Conservation (phyloP, 768 basidiomycete species). For the Hebeloma cylindrosporum region DNA sequence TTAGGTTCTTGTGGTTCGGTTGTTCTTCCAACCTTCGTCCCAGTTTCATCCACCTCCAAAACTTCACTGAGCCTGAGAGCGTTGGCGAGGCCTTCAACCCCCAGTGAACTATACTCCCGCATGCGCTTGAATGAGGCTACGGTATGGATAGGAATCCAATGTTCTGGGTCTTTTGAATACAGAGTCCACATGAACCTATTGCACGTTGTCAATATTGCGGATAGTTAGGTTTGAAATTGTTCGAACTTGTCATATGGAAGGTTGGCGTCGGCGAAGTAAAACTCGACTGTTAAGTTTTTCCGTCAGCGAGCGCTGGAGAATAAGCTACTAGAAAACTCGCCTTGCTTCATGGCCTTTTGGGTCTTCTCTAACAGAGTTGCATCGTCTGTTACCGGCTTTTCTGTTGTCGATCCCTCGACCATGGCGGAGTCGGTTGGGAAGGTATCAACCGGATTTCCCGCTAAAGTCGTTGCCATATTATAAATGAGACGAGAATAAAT, state of each 20-base stretch:
- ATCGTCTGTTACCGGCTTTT: slow-evolving; percentile 20
- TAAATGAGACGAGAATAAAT: slow-evolving; percentile 2
- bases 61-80: slow-evolving; percentile 55
- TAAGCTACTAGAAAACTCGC: slow-evolving; percentile 32
- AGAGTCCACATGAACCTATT: slow-evolving; percentile 93
- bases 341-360: slow-evolving; percentile 53
- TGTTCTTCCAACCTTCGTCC: slow-evolving; percentile 69
- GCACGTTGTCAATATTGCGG: slow-evolving; percentile 2
- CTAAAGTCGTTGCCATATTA: slow-evolving; percentile 29
- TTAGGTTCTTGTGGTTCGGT: slow-evolving; percentile 78
- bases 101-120: slow-evolving; percentile 64
- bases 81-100: slow-evolving; percentile 66
- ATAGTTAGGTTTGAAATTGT: neutral
- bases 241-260: slow-evolving; percentile 84
- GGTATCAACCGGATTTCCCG: slow-evolving; percentile 22
- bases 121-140: slow-evolving; percentile 96
- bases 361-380: slow-evolving; percentile 41
- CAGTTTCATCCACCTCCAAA: slow-evolving; percentile 75
- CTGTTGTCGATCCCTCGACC: slow-evolving; percentile 15
- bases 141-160: slow-evolving; percentile 88
- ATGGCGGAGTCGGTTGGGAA: slow-evolving; percentile 3
- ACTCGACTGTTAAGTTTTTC: slow-evolving; percentile 63
- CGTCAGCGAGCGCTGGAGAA: neutral
- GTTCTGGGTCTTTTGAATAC: slow-evolving; percentile 74
- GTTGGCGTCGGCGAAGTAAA: slow-evolving; percentile 97